Evolutionary conservation across 495 filamentous ascomycete genomes (phyloP).

Genomic region (Copromyces sp.): DNA sequence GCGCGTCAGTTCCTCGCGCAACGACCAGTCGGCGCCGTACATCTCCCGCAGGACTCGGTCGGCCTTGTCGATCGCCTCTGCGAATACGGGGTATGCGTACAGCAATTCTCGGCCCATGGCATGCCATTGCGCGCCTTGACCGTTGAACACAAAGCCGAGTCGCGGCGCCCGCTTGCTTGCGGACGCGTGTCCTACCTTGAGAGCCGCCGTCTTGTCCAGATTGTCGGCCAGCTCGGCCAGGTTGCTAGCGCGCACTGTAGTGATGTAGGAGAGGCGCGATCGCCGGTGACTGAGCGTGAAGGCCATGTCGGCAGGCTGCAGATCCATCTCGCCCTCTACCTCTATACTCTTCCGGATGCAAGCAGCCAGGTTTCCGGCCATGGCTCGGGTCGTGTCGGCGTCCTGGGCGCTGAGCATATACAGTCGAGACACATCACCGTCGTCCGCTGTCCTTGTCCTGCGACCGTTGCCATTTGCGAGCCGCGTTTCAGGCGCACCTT

Average conservation of each 20-base stretch:
- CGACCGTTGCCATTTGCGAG: neutral
- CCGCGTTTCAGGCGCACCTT: conserved; percentile 8
- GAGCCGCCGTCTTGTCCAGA: conserved; percentile 3
- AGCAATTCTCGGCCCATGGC: conserved; percentile 36
- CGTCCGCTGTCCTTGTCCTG: neutral
- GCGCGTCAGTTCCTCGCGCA: neutral
- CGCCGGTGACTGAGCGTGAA: conserved; percentile 12
- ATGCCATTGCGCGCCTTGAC: conserved; percentile 33
- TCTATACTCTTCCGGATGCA: neutral
- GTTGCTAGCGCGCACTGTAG: conserved; percentile 3
- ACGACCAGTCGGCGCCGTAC: neutral
- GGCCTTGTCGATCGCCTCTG: neutral
- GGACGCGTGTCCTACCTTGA: neutral
- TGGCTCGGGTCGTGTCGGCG: conserved; percentile 1
- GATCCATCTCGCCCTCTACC: neutral
- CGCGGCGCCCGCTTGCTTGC: neutral
- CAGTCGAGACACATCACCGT: neutral
- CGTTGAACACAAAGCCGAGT: conserved; percentile 13
- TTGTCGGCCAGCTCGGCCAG: conserved; percentile 3
- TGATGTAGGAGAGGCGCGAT: conserved; percentile 5
- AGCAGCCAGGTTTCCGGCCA: conserved; percentile 2
- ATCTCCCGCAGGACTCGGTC: neutral
- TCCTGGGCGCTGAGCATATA: conserved; percentile 11
- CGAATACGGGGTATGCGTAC: neutral
- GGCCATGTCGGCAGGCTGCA: conserved; percentile 1